Evolutionary conservation across 495 filamentous ascomycete genomes (phyloP).

Genomic region (Xylaria venustula): DNA sequence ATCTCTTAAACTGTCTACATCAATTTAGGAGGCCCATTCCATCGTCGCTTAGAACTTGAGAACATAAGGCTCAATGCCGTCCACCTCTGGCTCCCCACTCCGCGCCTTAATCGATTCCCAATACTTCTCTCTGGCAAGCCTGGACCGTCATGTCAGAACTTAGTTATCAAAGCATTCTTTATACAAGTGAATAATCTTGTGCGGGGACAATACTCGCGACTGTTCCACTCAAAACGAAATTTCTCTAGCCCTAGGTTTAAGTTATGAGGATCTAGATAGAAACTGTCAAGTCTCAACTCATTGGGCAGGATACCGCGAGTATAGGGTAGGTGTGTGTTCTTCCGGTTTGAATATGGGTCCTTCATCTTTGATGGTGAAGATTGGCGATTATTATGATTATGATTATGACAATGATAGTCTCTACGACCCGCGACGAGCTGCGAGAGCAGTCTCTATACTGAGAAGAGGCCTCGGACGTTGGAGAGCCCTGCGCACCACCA

Average conservation of each 20-base stretch:
- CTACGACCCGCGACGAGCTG: not conserved
- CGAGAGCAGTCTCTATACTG: not conserved
- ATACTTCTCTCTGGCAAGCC: not conserved
- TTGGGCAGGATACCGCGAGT: constrained; percentile 6
- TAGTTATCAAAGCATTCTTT: not conserved
- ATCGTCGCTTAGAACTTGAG: not conserved
- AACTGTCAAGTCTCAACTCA: constrained; percentile 8
- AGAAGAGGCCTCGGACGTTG: not conserved
- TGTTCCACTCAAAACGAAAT: constrained; percentile 8
- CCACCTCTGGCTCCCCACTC: constrained; percentile 6
- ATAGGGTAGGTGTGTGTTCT: constrained; percentile 9
- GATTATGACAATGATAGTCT: not conserved
- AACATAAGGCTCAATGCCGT: constrained; percentile 7
- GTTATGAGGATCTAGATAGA: constrained; percentile 2
- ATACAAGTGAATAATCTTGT: not conserved
- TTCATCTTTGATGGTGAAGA: not conserved
- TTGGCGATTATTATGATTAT: not conserved
- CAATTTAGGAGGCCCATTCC: constrained; percentile 1
- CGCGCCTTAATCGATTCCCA: constrained; percentile 6
- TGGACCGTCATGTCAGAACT: not conserved
- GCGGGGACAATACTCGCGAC: not conserved
- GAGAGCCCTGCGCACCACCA: not conserved
- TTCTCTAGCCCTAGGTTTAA: constrained; percentile 9
- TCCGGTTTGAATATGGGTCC: constrained; percentile 1
- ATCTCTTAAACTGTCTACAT: not conserved